A percentile compares a stretch with the other conserved stretches of the same genome.
Evolutionary conservation across 1,139 yeast species (phyloP).

Genomic region (Kurtzmaniella quercitrusa): DNA sequence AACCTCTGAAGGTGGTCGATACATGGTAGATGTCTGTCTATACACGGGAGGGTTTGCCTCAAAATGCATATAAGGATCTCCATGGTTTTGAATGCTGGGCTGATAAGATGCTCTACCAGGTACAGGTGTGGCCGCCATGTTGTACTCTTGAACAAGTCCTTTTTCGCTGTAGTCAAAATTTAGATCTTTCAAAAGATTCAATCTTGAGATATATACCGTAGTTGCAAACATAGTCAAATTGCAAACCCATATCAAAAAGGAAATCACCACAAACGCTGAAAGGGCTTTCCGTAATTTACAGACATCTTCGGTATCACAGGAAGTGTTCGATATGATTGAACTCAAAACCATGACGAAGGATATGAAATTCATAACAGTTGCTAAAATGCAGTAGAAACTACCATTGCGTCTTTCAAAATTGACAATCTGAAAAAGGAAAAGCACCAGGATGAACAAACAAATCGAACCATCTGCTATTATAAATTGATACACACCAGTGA

Average conservation of each 20-base stretch:
- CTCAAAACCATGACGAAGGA: slow-evolving; percentile 31
- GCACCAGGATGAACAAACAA: slow-evolving; percentile 29
- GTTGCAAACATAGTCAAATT: slow-evolving; percentile 39
- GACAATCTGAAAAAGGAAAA: slow-evolving; percentile 32
- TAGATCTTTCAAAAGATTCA: slow-evolving; percentile 33
- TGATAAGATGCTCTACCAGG: not conserved
- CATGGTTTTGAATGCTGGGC: not conserved
- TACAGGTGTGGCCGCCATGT: not conserved
- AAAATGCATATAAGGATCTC: not conserved
- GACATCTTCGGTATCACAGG: slow-evolving; percentile 18
- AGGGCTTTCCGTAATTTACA: slow-evolving; percentile 36
- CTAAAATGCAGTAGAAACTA: slow-evolving; percentile 37
- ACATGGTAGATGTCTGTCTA: not conserved
- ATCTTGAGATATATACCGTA: slow-evolving; percentile 37
- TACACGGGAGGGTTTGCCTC: slow-evolving; percentile 1
- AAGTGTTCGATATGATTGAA: slow-evolving; percentile 19
- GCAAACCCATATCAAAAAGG: slow-evolving; percentile 39
- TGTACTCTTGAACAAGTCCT: slow-evolving; percentile 11
- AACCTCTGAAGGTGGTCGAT: not conserved
- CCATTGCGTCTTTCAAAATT: slow-evolving; percentile 42
- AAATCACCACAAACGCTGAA: slow-evolving; percentile 35
- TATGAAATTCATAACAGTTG: slow-evolving; percentile 29
- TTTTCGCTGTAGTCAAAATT: slow-evolving; percentile 31
- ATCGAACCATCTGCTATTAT: slow-evolving; percentile 37
- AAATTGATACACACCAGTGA: slow-evolving; percentile 29